Evolutionary conservation across 1,284 basidiomycete genomes (phyloP).

Genomic region (Neonothopanus nambi): DNA sequence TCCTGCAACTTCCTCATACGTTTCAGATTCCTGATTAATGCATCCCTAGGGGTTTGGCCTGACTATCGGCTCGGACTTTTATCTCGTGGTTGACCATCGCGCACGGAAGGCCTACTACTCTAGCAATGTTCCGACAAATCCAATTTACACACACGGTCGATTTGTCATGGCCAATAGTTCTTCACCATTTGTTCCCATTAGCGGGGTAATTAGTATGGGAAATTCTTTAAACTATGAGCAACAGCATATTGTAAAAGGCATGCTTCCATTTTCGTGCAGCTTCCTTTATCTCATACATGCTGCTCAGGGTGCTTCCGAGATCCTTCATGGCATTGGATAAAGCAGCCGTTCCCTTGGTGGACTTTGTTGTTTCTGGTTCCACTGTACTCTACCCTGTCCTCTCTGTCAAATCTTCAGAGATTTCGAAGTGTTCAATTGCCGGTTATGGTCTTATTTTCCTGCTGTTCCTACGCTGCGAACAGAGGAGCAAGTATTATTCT

Average conservation of each 20-base stretch:
- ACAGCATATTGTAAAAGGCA: conserved; percentile 55
- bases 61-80: conserved; percentile 85
- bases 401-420: conserved; percentile 78
- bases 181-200: conserved; percentile 42
- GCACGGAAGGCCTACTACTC: conserved; percentile 56
- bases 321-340: conserved; percentile 74
- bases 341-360: conserved; percentile 77
- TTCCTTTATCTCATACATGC: neutral
- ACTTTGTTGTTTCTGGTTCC: conserved; percentile 78
- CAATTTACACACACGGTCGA: conserved; percentile 56
- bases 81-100: conserved; percentile 69
- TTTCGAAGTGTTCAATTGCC: conserved; percentile 68
- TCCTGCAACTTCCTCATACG: conserved; percentile 13
- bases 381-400: conserved; percentile 74
- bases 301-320: conserved; percentile 69
- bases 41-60: conserved; percentile 75
- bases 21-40: conserved; percentile 2
- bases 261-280: neutral
- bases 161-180: conserved; percentile 61
- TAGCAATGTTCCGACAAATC: conserved; percentile 41
- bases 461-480: conserved; percentile 74
- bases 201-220: conserved; percentile 65
- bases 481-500: conserved; percentile 50
- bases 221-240: conserved; percentile 40
- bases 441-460: conserved; percentile 80